These are phyloP conservation scores for Epichloe gansuensis DNA, from an alignment of 2,329 filamentous ascomycete genomes.

Conservation along the genomic window DNA sequence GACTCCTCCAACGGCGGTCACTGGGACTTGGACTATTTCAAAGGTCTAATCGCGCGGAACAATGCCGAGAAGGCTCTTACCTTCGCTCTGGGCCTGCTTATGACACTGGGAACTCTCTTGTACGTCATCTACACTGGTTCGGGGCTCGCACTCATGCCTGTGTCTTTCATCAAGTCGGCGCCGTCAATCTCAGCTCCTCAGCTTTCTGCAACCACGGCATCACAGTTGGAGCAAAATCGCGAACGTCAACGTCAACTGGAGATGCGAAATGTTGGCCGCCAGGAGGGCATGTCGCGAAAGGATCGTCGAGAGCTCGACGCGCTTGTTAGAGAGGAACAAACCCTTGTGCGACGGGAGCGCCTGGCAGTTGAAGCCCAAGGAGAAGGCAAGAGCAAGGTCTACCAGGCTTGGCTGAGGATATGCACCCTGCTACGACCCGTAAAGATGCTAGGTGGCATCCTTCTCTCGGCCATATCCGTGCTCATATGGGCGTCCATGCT, in stretches of 20 bases:
- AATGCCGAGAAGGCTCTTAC: slow-evolving; percentile 86
- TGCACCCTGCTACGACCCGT: slow-evolving; percentile 76
- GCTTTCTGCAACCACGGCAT: slow-evolving; percentile 61
- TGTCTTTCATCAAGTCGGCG: slow-evolving; percentile 84
- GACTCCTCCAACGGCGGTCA: slow-evolving; percentile 46
- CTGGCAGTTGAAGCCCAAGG: slow-evolving; percentile 73
- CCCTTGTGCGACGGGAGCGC: slow-evolving; percentile 76
- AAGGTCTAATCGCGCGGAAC: slow-evolving; percentile 61
- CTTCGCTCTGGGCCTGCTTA: slow-evolving; percentile 78
- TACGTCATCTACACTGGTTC: slow-evolving; percentile 83
- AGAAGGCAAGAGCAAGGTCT: slow-evolving; percentile 60
- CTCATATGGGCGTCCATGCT: slow-evolving; percentile 85
- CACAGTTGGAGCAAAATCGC: slow-evolving; percentile 73
- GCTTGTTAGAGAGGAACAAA: slow-evolving; percentile 80
- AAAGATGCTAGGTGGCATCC: slow-evolving; percentile 72
- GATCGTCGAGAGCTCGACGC: slow-evolving; percentile 81
- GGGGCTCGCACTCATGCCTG: slow-evolving; percentile 76
- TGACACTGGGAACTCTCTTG: slow-evolving; percentile 72
- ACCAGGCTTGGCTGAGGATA: slow-evolving; percentile 65
- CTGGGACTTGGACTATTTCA: slow-evolving; percentile 85
- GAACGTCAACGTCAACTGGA: slow-evolving; percentile 89
- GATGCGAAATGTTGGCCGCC: slow-evolving; percentile 64
- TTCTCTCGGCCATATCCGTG: slow-evolving; percentile 62
- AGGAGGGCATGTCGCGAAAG: slow-evolving; percentile 65
- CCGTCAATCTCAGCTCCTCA: slow-evolving; percentile 74